Evolutionary conservation across 176 grass and related monocot genomes (phyloP).

Genomic region (Oryza meridionalis): DNA sequence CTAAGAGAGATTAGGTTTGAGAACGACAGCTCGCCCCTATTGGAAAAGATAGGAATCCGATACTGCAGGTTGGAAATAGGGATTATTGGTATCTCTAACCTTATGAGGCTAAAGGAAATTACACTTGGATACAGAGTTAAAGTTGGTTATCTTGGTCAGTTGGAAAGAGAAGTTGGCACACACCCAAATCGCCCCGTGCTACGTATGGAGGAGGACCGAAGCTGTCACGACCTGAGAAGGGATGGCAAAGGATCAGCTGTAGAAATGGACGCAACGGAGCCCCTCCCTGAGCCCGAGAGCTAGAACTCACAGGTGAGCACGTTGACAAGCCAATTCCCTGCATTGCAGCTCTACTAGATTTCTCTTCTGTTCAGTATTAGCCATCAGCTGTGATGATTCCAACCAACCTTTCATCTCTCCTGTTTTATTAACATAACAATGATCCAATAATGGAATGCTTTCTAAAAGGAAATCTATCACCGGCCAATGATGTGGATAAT

Average conservation of each 20-base stretch:
- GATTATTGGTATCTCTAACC: slow-evolving; percentile 4
- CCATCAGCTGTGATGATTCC: too few relatives aligned
- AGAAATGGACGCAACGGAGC: not conserved
- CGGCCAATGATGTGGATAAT: too few relatives aligned
- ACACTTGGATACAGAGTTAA: rapidly evolving
- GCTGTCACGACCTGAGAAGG: not conserved
- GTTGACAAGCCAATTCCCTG: not conserved
- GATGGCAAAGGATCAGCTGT: too few relatives aligned
- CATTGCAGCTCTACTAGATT: not conserved
- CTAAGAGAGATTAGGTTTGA: too few relatives aligned
- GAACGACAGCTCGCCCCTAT: too few relatives aligned
- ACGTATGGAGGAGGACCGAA: rapidly evolving
- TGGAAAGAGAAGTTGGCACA: not conserved
- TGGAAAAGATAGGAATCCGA: too few relatives aligned
- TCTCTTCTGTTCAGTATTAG: not conserved
- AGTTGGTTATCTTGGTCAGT: not conserved
- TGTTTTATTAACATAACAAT: too few relatives aligned
- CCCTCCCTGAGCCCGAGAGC: not conserved
- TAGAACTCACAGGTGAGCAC: not conserved
- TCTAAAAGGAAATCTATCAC: too few relatives aligned
- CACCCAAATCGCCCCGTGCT: slow-evolving; percentile 7
- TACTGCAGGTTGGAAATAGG: not conserved
- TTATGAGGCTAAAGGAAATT: slow-evolving; percentile 14
- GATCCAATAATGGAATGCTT: too few relatives aligned
- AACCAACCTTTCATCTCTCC: too few relatives aligned